A percentile compares a stretch with the other conserved stretches of the same genome.
These are phyloP conservation scores for Citrullus mucosospermus DNA, from an alignment of 306 rosid genomes.

Conservation along the genomic window DNA sequence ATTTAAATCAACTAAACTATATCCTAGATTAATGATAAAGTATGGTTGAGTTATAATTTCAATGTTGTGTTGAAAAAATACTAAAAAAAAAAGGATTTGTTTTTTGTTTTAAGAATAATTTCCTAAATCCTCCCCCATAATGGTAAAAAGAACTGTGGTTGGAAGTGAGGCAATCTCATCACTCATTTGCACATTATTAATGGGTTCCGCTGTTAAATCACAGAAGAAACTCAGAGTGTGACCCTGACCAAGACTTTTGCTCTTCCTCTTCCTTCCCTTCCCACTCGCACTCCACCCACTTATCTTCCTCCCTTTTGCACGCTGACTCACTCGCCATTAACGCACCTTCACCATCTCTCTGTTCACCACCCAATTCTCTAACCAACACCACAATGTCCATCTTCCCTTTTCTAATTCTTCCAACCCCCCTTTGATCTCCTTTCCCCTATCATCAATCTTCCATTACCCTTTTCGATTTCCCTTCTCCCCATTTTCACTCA, in stretches of 20 bases:
- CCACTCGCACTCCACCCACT: background rate
- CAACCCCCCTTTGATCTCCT: background rate
- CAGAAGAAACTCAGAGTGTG: background rate
- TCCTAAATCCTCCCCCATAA: background rate
- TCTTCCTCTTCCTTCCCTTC: background rate
- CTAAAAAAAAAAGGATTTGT: no score
- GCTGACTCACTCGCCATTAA: constrained; percentile 8
- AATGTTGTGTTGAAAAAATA: no score
- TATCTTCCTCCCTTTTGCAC: background rate
- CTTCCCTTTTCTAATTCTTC: background rate
- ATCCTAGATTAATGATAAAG: no score
- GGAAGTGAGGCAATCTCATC: background rate
- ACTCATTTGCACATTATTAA: background rate
- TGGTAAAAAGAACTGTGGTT: background rate
- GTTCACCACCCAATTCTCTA: background rate
- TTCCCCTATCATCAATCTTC: background rate
- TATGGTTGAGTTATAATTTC: no score
- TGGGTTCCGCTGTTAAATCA: constrained; percentile 3
- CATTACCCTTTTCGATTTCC: background rate
- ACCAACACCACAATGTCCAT: background rate
- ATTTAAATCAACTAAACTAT: no score
- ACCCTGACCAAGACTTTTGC: background rate
- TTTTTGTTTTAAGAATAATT: background rate
- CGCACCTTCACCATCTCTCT: background rate
- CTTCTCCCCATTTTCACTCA: background rate